Evolutionary conservation across 768 basidiomycete species (phyloP), one percentile per base, ranked within the genome.

Genomic region (Phylloporus sp.): DNA sequence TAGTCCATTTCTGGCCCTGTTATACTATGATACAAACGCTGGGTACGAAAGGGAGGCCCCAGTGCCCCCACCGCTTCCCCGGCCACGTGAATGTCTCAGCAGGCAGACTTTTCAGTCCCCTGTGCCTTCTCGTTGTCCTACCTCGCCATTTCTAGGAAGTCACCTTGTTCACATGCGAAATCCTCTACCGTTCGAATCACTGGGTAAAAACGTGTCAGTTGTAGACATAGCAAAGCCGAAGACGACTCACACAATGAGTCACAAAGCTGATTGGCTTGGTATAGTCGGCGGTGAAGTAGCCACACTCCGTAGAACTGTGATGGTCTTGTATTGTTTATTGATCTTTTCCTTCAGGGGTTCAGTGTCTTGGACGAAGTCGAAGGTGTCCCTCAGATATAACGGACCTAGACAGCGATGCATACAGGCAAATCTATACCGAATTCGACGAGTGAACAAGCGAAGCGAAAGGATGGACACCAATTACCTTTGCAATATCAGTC

Each of bases 371-470:
- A 41, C 40, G 24, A 41, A 41, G 6, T 1, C 13, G 15, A 41
- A 16, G 12, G 16, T 24, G 15, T 41, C 40, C 5, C 40, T 16
- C 40, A 6, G 50, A 51, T 15, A 51, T 45, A 3, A 45, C 28
- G 2, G 50, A 48, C 40, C 29, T 52, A 2, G 43, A 42, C 8
- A 53, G 27, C 2, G 47, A 55, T 2, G 31, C 15, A 45, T 48
- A 52, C 10, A n/a, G 50, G 24, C 49, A 46, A n/a, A 52, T 29
- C 54, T 52, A 18, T n/a, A 2, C n/a, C n/a, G n/a, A n/a, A 12
- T 39, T 39, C 38, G 13, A 2, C 11, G 16, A 9, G 34, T 35
- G 34, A 39, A 22, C 11, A 8, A 23, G 38, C 9, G 22, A 39
- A 39, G 22, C 22, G 6, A 23, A 12, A 39, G 22, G 35, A 20